Conservation (phyloP, 148 eudicot species). For the Rhododendron simsii region DNA sequence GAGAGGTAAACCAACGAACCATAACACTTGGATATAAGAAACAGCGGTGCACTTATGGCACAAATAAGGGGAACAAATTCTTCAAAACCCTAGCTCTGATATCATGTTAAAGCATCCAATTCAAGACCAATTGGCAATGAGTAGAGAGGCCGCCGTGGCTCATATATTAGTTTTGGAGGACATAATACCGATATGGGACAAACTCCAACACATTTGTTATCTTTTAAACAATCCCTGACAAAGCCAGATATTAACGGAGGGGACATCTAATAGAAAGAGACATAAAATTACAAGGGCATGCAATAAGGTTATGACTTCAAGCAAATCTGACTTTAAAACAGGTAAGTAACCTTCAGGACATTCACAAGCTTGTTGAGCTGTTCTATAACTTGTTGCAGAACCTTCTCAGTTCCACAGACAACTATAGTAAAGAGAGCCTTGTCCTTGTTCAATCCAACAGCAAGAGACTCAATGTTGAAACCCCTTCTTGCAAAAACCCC, state of each 20-base stretch:
- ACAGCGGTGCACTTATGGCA: too few species aligned
- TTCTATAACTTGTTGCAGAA: slow-evolving; percentile 77
- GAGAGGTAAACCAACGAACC: too few species aligned
- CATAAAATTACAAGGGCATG: neutral
- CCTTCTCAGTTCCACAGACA: slow-evolving; percentile 88
- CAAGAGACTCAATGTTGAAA: slow-evolving; percentile 88
- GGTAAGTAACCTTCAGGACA: slow-evolving; percentile 55
- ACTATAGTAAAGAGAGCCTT: slow-evolving; percentile 87
- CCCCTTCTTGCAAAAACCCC: slow-evolving; percentile 93
- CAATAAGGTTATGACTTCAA: neutral
- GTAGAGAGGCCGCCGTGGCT: too few species aligned
- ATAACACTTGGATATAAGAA: too few species aligned
- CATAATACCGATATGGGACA: too few species aligned
- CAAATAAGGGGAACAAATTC: too few species aligned
- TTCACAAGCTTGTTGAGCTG: slow-evolving; percentile 91
- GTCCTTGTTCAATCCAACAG: slow-evolving; percentile 89
- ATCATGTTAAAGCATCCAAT: too few species aligned
- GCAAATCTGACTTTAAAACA: neutral
- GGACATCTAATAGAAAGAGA: neutral
- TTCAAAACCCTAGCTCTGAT: too few species aligned
- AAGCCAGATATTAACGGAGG: neutral
- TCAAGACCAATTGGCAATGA: too few species aligned
- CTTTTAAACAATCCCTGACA: neutral
- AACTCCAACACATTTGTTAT: neutral
- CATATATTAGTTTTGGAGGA: too few species aligned